Percentiles rank a stretch among this genome's conserved stretches.
These are phyloP conservation scores for Pseudogymnoascus sp. DNA, from an alignment of 2,329 filamentous ascomycete species.

Conservation along the genomic window DNA sequence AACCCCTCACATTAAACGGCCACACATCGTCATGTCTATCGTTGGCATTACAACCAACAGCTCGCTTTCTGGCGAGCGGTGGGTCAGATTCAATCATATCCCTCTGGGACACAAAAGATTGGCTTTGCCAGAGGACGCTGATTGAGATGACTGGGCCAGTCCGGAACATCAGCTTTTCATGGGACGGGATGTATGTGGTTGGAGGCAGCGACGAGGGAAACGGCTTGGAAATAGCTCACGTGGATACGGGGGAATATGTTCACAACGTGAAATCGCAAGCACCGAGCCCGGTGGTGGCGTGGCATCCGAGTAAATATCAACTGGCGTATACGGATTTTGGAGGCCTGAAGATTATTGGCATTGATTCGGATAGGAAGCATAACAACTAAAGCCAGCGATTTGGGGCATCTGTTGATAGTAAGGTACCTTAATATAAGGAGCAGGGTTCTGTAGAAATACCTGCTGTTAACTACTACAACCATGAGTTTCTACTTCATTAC, in stretches of 20 bases:
- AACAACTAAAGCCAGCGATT: slow-evolving; percentile 4
- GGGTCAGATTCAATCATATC: slow-evolving; percentile 67
- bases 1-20: slow-evolving; percentile 54
- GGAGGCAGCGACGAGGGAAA: slow-evolving; percentile 65
- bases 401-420: background rate
- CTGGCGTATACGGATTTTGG: slow-evolving; percentile 66
- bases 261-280: slow-evolving; percentile 61
- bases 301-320: slow-evolving; percentile 67
- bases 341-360: slow-evolving; percentile 51
- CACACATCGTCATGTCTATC: slow-evolving; percentile 66
- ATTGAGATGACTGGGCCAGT: slow-evolving; percentile 62
- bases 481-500: background rate
- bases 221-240: slow-evolving; percentile 61
- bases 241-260: slow-evolving; percentile 64
- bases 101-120: slow-evolving; percentile 69
- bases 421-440: background rate
- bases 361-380: slow-evolving; percentile 40
- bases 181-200: slow-evolving; percentile 66
- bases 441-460: background rate
- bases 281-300: slow-evolving; percentile 58
- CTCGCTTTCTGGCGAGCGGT: slow-evolving; percentile 63
- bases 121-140: slow-evolving; percentile 66
- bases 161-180: slow-evolving; percentile 63
- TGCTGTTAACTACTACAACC: background rate
- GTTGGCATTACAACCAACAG: slow-evolving; percentile 61